Conservation (phyloP, 768 basidiomycete species). For the Dendrothele bispora region DNA sequence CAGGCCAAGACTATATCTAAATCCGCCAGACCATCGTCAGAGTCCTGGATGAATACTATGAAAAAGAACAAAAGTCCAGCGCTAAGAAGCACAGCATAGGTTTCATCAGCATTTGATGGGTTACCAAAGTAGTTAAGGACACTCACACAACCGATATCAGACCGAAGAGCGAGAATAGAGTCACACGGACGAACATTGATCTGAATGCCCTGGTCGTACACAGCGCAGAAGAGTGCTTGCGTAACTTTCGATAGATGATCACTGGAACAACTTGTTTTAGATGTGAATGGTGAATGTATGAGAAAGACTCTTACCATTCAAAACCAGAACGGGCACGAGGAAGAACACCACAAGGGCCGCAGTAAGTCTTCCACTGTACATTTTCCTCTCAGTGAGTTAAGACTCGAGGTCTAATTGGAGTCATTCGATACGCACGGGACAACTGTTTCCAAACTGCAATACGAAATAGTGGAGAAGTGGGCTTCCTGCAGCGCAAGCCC, state of each 20-base stretch:
- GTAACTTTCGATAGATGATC: background rate
- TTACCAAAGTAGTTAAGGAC: no score
- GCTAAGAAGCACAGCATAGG: background rate
- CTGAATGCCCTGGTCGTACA: background rate
- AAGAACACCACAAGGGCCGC: background rate
- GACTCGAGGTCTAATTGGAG: background rate
- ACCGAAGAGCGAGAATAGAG: constrained; percentile 1
- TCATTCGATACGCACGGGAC: background rate
- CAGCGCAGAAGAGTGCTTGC: constrained; percentile 4
- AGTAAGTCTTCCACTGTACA: background rate
- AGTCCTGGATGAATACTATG: background rate
- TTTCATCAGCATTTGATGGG: background rate
- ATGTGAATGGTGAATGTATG: background rate
- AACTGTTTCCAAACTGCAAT: background rate
- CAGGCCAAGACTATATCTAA: background rate
- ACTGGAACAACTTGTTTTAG: background rate
- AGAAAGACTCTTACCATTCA: background rate
- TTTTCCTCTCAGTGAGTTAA: background rate
- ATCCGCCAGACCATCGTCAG: background rate
- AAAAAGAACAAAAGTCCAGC: background rate
- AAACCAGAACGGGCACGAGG: background rate
- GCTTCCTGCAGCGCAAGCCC: background rate
- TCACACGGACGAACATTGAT: constrained; percentile 1
- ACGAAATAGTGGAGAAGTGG: background rate
- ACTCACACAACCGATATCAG: background rate